Percentiles rank a stretch among this genome's conserved stretches.
Evolutionary conservation across 2,329 filamentous ascomycete species (phyloP).

Genomic region (Neopestalotiopsis clavispora): DNA sequence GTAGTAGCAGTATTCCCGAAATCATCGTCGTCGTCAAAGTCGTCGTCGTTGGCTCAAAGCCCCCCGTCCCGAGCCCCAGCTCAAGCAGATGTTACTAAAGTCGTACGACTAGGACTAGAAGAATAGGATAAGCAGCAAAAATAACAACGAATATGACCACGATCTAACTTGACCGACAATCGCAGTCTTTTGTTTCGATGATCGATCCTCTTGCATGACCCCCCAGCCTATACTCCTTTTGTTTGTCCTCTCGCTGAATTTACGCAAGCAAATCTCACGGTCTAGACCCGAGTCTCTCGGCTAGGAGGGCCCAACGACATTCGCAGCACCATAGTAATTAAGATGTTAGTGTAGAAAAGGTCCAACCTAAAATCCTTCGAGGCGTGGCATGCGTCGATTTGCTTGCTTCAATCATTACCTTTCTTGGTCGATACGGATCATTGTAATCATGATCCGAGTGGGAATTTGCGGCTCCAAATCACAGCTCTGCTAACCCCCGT

Average conservation of each 20-base stretch:
- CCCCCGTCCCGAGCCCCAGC: not conserved
- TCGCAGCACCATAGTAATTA: not conserved
- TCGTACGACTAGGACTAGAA: too few species aligned
- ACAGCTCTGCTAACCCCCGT: not conserved
- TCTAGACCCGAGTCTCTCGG: not conserved
- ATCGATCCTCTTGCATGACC: not conserved
- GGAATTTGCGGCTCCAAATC: not conserved
- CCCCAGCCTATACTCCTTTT: not conserved
- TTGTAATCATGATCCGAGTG: not conserved
- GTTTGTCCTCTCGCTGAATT: not conserved
- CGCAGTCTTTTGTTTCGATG: not conserved
- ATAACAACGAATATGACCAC: not conserved
- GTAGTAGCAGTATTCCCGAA: not conserved
- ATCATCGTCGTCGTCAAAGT: not conserved
- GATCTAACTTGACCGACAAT: not conserved
- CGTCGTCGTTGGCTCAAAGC: not conserved
- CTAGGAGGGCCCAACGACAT: not conserved
- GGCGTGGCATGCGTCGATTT: not conserved
- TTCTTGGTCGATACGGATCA: not conserved
- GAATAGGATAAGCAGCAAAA: too few species aligned
- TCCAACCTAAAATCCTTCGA: slow-evolving; percentile 1
- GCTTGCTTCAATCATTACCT: not conserved
- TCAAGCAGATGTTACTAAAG: too few species aligned
- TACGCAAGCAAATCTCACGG: not conserved
- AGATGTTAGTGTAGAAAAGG: not conserved